phyloP scores from a whole-genome alignment of 2,329 filamentous ascomycete species.

The Sporothrix protearum region DNA sequence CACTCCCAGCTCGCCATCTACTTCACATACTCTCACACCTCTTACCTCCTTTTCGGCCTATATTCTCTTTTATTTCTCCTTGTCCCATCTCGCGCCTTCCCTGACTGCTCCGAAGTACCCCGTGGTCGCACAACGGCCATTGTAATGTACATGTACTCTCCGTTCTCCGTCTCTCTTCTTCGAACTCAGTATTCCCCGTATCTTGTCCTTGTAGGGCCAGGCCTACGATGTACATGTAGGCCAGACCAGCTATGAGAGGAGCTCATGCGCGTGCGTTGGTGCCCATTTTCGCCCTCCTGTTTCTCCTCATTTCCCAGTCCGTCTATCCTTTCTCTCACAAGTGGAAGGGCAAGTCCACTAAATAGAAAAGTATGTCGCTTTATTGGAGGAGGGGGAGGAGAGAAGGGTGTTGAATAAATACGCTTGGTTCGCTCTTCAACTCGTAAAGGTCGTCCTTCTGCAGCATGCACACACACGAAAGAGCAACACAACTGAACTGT shows the following conservation, averaged over 20 bases:
- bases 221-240: too few relatives aligned
- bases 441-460: background rate
- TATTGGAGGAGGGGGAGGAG: background rate
- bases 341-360: background rate
- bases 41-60: background rate
- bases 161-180: background rate
- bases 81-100: background rate
- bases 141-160: too few relatives aligned
- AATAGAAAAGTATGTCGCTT: background rate
- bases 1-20: background rate
- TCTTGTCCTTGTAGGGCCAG: background rate
- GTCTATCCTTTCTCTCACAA: background rate
- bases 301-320: background rate
- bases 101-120: background rate
- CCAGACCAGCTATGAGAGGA: background rate
- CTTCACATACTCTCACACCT: background rate
- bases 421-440: background rate
- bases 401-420: background rate
- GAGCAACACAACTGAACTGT: background rate
- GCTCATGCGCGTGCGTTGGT: background rate
- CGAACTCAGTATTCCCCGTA: background rate
- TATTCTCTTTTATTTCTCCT: background rate
- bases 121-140: background rate
- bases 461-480: background rate
- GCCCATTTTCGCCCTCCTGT: background rate